These are phyloP conservation scores for Ceratobasidium papillatum DNA, from an alignment of 1,284 basidiomycete species.

Conservation along the genomic window DNA sequence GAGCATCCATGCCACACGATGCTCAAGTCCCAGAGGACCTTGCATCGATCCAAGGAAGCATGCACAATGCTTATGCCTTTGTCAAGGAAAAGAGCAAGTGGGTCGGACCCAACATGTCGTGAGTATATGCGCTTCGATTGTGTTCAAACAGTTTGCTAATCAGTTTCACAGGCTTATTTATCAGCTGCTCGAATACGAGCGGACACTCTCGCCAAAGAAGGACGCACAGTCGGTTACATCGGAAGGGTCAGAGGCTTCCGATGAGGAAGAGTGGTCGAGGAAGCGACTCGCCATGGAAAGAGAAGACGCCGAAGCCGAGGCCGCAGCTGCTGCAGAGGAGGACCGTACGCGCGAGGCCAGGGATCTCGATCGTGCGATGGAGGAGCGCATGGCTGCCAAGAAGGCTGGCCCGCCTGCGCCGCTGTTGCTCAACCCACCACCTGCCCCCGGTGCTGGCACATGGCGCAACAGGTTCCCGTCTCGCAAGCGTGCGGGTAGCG, in stretches of 20 bases:
- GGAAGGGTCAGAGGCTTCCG: conserved; percentile 59
- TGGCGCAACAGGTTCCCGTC: conserved; percentile 56
- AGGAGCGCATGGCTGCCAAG: conserved; percentile 75
- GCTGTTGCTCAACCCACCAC: conserved; percentile 56
- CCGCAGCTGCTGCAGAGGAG: conserved; percentile 25
- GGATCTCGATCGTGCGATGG: conserved; percentile 82
- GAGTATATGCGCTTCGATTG: conserved; percentile 55
- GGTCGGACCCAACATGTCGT: conserved; percentile 96
- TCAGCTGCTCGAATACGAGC: conserved; percentile 94
- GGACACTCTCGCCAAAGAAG: conserved; percentile 66
- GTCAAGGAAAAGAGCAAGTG: conserved; percentile 89
- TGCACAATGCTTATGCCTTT: conserved; percentile 93
- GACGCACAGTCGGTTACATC: conserved; percentile 52
- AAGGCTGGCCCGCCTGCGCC: conserved; percentile 70
- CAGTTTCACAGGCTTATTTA: conserved; percentile 80
- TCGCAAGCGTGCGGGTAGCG: conserved; percentile 64
- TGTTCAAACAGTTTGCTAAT: conserved; percentile 43
- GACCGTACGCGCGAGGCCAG: conserved; percentile 63
- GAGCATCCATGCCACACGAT: conserved; percentile 80
- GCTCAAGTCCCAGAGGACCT: conserved; percentile 76
- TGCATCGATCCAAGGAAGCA: conserved; percentile 72
- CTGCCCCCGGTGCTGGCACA: conserved; percentile 57
- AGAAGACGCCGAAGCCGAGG: conserved; percentile 58
- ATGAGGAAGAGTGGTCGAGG: conserved; percentile 86
- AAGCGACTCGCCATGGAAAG: conserved; percentile 73